These are phyloP conservation scores for Odonthalia washingtoniensis DNA, from an alignment of 31 red algal species.

Conservation along the genomic window DNA sequence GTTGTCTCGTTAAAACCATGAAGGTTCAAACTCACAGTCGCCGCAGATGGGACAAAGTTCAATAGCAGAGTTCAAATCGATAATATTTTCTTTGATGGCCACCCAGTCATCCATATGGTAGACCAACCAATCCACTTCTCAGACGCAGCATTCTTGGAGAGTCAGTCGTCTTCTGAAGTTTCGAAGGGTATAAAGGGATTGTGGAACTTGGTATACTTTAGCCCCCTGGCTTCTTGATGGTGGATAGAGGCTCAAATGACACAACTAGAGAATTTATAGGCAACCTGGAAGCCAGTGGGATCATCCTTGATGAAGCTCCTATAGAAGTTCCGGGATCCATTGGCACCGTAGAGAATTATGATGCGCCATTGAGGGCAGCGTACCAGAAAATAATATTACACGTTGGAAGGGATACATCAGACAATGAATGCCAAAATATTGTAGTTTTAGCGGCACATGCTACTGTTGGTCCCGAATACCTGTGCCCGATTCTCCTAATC, in stretches of 20 bases:
- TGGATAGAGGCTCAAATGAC: conserved; percentile 27
- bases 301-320: background rate
- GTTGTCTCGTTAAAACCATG: background rate
- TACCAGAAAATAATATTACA: background rate
- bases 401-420: background rate
- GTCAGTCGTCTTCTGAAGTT: conserved; percentile 10
- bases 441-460: conserved; percentile 35
- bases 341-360: conserved; percentile 32
- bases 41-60: background rate
- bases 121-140: too few species aligned
- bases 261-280: conserved; percentile 11
- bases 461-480: conserved; percentile 32
- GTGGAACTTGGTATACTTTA: background rate
- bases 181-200: background rate
- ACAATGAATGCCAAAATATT: background rate
- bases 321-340: conserved; percentile 20
- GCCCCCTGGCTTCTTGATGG: conserved; percentile 18
- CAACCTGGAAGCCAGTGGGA: background rate
- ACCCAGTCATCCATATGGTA: too few species aligned
- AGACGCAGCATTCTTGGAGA: background rate
- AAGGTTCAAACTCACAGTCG: conserved; percentile 32
- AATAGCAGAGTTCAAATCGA: conserved; percentile 9
- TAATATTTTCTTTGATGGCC: background rate
- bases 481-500: conserved; percentile 21
- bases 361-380: conserved; percentile 16